Evolutionary conservation across 2,329 filamentous ascomycete species (phyloP).

Genomic region (Diaporthe citri): DNA sequence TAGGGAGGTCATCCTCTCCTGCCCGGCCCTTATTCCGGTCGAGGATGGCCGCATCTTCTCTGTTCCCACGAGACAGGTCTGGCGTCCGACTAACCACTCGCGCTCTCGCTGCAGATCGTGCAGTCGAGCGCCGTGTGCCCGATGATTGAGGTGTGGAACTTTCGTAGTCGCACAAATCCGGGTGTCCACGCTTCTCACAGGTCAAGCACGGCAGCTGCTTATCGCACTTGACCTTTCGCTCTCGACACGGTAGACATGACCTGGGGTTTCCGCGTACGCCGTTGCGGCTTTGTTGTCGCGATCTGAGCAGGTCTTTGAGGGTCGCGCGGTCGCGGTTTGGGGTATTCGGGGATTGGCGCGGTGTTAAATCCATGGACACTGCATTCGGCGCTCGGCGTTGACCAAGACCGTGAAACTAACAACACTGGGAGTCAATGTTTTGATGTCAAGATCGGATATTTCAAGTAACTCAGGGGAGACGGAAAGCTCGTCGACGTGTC

Average conservation of each 20-base stretch:
- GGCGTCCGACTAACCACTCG: neutral
- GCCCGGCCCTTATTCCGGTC: neutral
- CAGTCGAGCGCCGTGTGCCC: neutral
- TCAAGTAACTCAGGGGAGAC: neutral
- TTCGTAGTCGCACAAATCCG: constrained; percentile 18
- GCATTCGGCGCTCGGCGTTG: neutral
- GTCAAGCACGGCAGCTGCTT: constrained; percentile 5
- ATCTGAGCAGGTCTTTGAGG: constrained; percentile 16
- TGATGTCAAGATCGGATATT: neutral
- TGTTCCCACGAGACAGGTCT: neutral
- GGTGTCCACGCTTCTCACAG: constrained; percentile 16
- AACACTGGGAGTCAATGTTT: neutral
- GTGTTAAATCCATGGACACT: neutral
- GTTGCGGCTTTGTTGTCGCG: constrained; percentile 3
- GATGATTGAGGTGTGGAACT: neutral
- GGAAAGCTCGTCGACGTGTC: neutral
- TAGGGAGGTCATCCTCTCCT: neutral
- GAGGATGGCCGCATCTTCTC: neutral
- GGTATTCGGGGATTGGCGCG: neutral
- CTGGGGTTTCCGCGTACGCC: constrained; percentile 13
- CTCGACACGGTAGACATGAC: constrained; percentile 7
- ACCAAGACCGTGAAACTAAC: too few species aligned
- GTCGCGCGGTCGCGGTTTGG: constrained; percentile 1
- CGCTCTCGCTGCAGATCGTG: neutral
- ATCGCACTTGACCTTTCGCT: constrained; percentile 18